Evolutionary conservation across 495 filamentous ascomycete species (phyloP).

Genomic region (Penicillium arizonense): DNA sequence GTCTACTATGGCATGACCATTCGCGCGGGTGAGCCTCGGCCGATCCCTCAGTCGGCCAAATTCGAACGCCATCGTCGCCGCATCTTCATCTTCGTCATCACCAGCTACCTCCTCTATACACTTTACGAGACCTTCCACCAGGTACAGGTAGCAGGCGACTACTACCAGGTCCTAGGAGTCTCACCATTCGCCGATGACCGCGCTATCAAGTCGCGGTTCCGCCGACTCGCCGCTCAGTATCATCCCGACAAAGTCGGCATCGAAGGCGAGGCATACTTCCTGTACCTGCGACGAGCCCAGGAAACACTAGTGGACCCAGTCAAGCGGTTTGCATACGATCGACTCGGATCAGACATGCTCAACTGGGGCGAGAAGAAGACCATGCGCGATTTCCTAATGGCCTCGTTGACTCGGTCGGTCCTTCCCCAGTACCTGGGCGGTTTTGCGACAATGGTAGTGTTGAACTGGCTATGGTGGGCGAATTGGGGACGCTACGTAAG

Average conservation of each 20-base stretch:
- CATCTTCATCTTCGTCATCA: conserved; percentile 79
- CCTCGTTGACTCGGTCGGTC: conserved; percentile 54
- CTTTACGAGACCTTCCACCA: conserved; percentile 90
- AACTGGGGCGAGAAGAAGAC: conserved; percentile 68
- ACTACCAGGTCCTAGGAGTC: conserved; percentile 73
- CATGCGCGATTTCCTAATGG: conserved; percentile 67
- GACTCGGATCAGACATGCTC: conserved; percentile 78
- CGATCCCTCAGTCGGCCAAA: conserved; percentile 66
- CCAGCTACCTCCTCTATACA: conserved; percentile 84
- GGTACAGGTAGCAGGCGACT: conserved; percentile 66
- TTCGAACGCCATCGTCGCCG: conserved; percentile 70
- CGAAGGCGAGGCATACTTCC: conserved; percentile 61
- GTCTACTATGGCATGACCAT: conserved; percentile 88
- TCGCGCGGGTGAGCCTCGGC: conserved; percentile 83
- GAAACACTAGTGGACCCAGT: conserved; percentile 79
- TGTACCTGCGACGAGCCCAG: conserved; percentile 77
- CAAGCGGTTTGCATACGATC: conserved; percentile 87
- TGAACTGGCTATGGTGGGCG: conserved; percentile 76
- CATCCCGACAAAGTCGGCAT: conserved; percentile 82
- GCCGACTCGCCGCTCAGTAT: conserved; percentile 76
- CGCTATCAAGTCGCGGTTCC: conserved; percentile 79
- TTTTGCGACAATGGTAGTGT: conserved; percentile 59
- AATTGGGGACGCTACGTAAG: conserved; percentile 71
- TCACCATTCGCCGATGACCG: conserved; percentile 66
- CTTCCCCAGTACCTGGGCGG: conserved; percentile 66